Conservation (phyloP, 139 green algal genomes). For the Asterochloris sp. region DNA sequence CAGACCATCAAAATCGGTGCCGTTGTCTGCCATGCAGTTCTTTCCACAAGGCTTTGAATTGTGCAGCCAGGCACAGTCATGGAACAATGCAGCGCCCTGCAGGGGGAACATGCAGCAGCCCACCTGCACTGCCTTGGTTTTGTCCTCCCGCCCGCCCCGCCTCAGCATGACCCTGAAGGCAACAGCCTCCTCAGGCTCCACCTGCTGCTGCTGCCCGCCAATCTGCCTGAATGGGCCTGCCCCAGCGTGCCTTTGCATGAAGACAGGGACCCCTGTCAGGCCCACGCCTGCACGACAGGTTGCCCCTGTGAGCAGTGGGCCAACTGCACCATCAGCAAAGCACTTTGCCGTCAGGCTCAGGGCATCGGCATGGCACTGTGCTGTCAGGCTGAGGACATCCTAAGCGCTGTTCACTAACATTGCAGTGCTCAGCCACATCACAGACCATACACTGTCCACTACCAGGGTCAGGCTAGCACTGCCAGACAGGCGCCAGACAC, state of each 20-base stretch:
- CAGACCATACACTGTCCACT: too few species aligned
- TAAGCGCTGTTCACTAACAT: too few species aligned
- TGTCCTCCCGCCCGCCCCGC: constrained; percentile 36
- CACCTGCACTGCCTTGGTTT: constrained; percentile 26
- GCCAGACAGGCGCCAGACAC: too few species aligned
- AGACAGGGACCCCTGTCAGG: background rate
- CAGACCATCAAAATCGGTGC: background rate
- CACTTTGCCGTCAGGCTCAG: too few species aligned
- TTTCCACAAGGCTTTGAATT: background rate
- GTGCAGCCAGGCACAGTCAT: background rate
- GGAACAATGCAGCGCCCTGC: background rate
- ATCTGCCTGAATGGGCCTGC: background rate
- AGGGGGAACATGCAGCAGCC: constrained; percentile 5
- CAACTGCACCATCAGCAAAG: too few species aligned
- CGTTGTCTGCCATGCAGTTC: background rate
- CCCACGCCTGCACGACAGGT: constrained; percentile 7
- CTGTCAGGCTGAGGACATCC: too few species aligned
- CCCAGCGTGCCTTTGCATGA: background rate
- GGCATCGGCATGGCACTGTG: too few species aligned
- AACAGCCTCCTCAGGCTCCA: background rate
- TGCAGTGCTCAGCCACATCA: too few species aligned
- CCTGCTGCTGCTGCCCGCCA: background rate
- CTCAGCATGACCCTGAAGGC: constrained; percentile 39
- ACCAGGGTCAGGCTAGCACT: too few species aligned
- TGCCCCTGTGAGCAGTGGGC: too few species aligned